A percentile compares a stretch with the other conserved stretches of the same genome.
Conservation (phyloP, 768 basidiomycete genomes). For the Naematelia encephala region DNA sequence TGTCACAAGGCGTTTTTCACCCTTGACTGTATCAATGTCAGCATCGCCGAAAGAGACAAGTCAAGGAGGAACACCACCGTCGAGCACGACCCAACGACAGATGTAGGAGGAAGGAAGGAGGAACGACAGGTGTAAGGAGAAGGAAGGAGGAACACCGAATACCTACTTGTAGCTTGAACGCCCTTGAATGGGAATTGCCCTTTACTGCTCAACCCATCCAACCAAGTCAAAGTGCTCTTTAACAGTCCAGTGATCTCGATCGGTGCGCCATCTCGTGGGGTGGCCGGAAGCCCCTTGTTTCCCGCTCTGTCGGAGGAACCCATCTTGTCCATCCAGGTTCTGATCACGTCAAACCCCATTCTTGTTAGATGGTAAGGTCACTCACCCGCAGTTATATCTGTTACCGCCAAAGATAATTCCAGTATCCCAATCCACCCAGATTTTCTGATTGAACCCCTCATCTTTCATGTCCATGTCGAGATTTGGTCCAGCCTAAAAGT, state of each 20-base stretch:
- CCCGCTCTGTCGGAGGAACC: slow-evolving; percentile 87
- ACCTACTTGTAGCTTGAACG: slow-evolving; percentile 72
- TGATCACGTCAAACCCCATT: slow-evolving; percentile 19
- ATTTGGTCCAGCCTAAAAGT: slow-evolving; percentile 69
- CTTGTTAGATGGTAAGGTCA: no score
- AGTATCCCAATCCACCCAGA: slow-evolving; percentile 92
- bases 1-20: slow-evolving; percentile 66
- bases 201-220: slow-evolving; percentile 62
- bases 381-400: slow-evolving; percentile 51
- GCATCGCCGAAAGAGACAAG: not conserved
- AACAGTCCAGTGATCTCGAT: slow-evolving; percentile 91
- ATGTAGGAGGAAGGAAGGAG: not conserved
- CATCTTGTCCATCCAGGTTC: slow-evolving; percentile 73
- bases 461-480: slow-evolving; percentile 97
- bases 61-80: not conserved
- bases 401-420: slow-evolving; percentile 88
- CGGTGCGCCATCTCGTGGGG: slow-evolving; percentile 91
- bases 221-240: slow-evolving; percentile 90
- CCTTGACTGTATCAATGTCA: slow-evolving; percentile 59
- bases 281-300: slow-evolving; percentile 92
- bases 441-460: slow-evolving; percentile 86
- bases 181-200: slow-evolving; percentile 87
- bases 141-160: not conserved
- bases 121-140: not conserved
- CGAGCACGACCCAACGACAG: not conserved